These are phyloP conservation scores for Singerocomus inundabilis DNA, from an alignment of 1,284 basidiomycete genomes.

Conservation along the genomic window DNA sequence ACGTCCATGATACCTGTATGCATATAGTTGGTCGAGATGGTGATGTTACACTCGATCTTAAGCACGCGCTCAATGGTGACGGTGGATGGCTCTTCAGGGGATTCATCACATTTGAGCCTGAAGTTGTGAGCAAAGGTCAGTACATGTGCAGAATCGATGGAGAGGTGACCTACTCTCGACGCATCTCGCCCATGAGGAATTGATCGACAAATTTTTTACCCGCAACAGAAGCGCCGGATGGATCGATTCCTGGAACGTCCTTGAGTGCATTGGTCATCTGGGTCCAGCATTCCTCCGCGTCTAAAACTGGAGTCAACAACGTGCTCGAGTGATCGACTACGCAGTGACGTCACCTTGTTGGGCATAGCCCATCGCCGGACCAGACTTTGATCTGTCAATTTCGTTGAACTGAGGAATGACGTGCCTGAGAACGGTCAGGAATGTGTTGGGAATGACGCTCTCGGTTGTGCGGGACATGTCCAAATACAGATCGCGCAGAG, in stretches of 20 bases:
- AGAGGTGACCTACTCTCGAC: conserved; percentile 64
- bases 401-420: conserved; percentile 94
- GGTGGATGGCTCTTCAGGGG: conserved; percentile 73
- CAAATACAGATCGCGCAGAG: conserved; percentile 73
- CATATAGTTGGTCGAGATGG: conserved; percentile 85
- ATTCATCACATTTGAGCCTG: conserved; percentile 79
- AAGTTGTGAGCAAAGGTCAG: not conserved
- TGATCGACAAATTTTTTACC: conserved; percentile 75
- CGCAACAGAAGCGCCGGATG: conserved; percentile 36
- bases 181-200: conserved; percentile 81
- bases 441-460: conserved; percentile 71
- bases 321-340: not conserved
- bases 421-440: conserved; percentile 72
- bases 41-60: conserved; percentile 95
- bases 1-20: conserved; percentile 84
- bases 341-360: conserved; percentile 72
- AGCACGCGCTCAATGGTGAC: conserved; percentile 71
- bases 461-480: conserved; percentile 78
- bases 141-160: conserved; percentile 5
- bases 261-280: conserved; percentile 81
- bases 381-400: conserved; percentile 48
- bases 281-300: conserved; percentile 95
- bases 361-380: conserved; percentile 56
- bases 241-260: conserved; percentile 49
- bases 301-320: conserved; percentile 40